Conservation (phyloP, 768 basidiomycete species). For the Crassisporium funariophilum region DNA sequence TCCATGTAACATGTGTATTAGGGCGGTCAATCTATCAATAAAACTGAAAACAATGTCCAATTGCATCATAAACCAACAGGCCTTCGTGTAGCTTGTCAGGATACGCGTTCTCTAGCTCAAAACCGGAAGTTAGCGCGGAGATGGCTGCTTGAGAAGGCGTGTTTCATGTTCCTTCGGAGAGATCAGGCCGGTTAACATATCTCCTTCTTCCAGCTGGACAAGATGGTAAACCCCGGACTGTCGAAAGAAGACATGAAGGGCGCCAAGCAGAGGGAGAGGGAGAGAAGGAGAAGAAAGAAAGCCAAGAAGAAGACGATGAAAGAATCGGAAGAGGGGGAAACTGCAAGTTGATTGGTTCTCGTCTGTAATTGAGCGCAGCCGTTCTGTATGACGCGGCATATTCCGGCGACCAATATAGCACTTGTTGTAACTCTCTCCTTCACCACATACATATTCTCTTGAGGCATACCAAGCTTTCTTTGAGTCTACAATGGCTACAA, state of each 20-base stretch:
- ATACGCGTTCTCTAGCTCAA: slow-evolving; percentile 79
- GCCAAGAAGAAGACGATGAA: slow-evolving; percentile 65
- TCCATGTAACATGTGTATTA: slow-evolving; percentile 31
- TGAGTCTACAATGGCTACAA: slow-evolving; percentile 17
- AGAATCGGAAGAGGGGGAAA: slow-evolving; percentile 9
- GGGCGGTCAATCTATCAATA: slow-evolving; percentile 98
- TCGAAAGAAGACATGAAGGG: slow-evolving; percentile 68
- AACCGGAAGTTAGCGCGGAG: slow-evolving; percentile 81
- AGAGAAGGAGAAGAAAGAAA: slow-evolving; percentile 75
- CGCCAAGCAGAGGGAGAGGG: slow-evolving; percentile 77
- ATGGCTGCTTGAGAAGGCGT: slow-evolving; percentile 74
- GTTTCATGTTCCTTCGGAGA: slow-evolving; percentile 31
- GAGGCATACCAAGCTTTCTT: background rate
- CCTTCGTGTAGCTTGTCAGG: slow-evolving; percentile 83
- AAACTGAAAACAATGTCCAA: slow-evolving; percentile 90
- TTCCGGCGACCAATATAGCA: slow-evolving; percentile 18
- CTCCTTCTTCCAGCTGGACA: slow-evolving; percentile 58
- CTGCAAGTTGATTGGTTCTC: too few relatives aligned
- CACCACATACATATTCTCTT: background rate
- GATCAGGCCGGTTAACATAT: slow-evolving; percentile 19
- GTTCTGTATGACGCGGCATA: slow-evolving; percentile 19
- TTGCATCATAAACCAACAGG: slow-evolving; percentile 88
- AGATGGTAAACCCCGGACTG: slow-evolving; percentile 71
- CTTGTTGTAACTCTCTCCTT: background rate
- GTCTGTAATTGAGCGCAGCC: too few relatives aligned